Base-by-base conservation (phyloP, 2,329 filamentous ascomycete genomes). In the Coniochaeta hoffmannii region DNA sequence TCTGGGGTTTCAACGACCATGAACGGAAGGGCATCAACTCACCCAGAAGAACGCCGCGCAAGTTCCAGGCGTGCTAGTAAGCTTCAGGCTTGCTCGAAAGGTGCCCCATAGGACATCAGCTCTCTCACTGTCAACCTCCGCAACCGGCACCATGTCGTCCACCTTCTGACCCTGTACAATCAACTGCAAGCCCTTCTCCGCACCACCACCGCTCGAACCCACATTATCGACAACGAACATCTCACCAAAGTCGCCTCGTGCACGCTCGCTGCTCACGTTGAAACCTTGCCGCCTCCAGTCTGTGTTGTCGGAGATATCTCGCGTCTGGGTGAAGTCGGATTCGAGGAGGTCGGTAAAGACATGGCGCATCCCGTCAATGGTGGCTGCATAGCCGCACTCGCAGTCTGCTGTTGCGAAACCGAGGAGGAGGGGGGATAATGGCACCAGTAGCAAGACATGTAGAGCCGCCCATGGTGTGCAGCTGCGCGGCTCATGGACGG, bases 11-110 rank as follows among this genome's bases (percentile, higher is more conserved):
- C n/a, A n/a, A n/a, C n/a, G n/a, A n/a, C n/a, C n/a, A n/a, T n/a
- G n/a, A n/a, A n/a, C n/a, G n/a, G n/a, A n/a, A 53, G 19, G 38
- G 36, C 22, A 50, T n/a, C 35, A 19, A 38, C 73, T 63, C 65
- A 89, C 85, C 83, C 87, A 93, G 70, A 91, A 92, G 71, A 92
- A 91, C 7, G 88, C 88, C 30, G 81, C 84, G 66, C 88, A 92
- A 1, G 89, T 92, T 26, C 88, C 88, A 1, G 75, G 70, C 7
- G 80, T 71, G 36, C 70, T 70, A 0, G 84, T 82, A 55, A 87
- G 68, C 69, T 83, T 87, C 74, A 90, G 85, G 34, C 79, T 80
- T 2, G 83, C 81, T 17, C 88, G 75, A 62, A 86, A 92, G 24
- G 80, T 86, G 2, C 89, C 89, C 65, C 83, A 88, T n/a, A 81